phyloP scores from a whole-genome alignment of 2,329 filamentous ascomycete genomes.

The Neonectria sp. region DNA sequence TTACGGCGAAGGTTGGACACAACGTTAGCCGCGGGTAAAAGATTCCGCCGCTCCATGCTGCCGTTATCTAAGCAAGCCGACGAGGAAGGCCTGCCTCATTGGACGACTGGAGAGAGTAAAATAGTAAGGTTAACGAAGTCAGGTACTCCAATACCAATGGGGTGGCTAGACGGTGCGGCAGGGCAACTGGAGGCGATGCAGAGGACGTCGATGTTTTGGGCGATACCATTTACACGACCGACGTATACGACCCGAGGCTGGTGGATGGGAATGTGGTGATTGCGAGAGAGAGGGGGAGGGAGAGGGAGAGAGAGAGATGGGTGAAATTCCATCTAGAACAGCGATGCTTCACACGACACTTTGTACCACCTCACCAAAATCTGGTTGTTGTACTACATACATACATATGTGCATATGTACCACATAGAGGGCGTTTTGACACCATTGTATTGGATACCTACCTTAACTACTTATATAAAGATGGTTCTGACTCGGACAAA shows the following conservation, averaged over 20 bases:
- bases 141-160: conserved; percentile 2
- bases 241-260: conserved; percentile 33
- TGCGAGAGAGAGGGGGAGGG: neutral
- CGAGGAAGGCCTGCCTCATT: neutral
- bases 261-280: conserved; percentile 21
- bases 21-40: conserved; percentile 30
- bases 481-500: neutral
- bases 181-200: conserved; percentile 28
- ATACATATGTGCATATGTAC: neutral
- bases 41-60: conserved; percentile 21
- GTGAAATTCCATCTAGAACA: conserved; percentile 3
- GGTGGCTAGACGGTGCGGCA: conserved; percentile 11
- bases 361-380: conserved; percentile 5
- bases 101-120: conserved; percentile 18
- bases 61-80: neutral
- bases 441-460: neutral
- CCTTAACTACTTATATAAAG: neutral
- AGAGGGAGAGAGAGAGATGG: neutral
- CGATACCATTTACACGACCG: conserved; percentile 34
- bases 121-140: conserved; percentile 8
- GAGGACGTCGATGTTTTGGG: conserved; percentile 34
- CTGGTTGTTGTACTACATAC: conserved; percentile 12
- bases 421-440: neutral
- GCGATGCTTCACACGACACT: conserved; percentile 23
- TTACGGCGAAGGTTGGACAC: neutral